Percentiles rank a stretch among this genome's conserved stretches.
Conservation (phyloP, 192 early-diverging fungal genomes). For the Umbelopsis vinacea region DNA sequence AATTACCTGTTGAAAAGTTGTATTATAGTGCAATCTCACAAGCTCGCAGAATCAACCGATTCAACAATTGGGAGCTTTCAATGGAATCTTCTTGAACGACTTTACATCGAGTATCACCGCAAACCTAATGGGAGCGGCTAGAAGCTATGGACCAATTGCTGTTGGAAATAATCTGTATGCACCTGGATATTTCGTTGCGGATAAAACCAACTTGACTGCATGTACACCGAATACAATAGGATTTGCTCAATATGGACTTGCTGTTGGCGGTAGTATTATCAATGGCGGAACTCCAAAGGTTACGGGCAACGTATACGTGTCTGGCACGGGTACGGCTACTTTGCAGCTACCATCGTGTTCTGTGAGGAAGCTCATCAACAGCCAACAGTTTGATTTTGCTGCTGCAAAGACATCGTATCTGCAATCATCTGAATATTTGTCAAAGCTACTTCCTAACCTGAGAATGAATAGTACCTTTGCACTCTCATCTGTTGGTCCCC, state of each 20-base stretch:
- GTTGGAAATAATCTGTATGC: not conserved
- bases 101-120: not conserved
- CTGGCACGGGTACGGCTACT: too few species aligned
- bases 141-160: not conserved
- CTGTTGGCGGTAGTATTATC: not conserved
- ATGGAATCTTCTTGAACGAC: not conserved
- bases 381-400: not conserved
- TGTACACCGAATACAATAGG: not conserved
- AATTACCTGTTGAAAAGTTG: too few species aligned
- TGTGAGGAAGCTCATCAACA: not conserved
- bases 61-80: not conserved
- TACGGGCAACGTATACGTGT: not conserved
- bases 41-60: not conserved
- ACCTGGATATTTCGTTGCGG: not conserved
- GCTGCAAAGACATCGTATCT: not conserved
- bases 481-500: not conserved
- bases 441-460: not conserved
- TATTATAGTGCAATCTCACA: not conserved
- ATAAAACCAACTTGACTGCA: not conserved
- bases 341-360: not conserved
- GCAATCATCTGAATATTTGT: not conserved
- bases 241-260: not conserved
- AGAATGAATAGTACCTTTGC: not conserved
- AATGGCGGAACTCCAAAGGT: not conserved
- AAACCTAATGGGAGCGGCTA: not conserved